Percentiles rank a stretch among this genome's conserved stretches.
These are phyloP conservation scores for Pseudohyphozyma bogoriensis DNA, from an alignment of 768 basidiomycete species.

Conservation along the genomic window DNA sequence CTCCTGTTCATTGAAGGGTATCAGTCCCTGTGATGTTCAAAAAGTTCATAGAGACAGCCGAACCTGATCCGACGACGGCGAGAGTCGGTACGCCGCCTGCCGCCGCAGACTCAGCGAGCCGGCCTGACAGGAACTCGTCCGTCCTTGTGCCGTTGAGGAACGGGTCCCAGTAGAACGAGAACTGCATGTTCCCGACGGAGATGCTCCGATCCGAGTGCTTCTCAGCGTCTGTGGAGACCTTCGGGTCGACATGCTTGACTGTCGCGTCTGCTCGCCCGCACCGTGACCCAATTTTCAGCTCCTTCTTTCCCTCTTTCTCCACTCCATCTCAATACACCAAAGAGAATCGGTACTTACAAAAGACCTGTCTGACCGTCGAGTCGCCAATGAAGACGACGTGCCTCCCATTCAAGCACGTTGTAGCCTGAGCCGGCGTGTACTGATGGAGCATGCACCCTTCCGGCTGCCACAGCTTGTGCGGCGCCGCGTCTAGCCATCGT, in stretches of 20 bases:
- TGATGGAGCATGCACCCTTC: slow-evolving; percentile 72
- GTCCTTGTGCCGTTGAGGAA: slow-evolving; percentile 63
- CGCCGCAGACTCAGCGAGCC: slow-evolving; percentile 19
- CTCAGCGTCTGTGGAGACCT: slow-evolving; percentile 43
- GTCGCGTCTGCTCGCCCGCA: slow-evolving; percentile 33
- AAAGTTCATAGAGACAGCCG: too few species aligned
- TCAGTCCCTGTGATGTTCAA: too few species aligned
- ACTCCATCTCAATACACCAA: too few species aligned
- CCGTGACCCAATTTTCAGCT: background rate
- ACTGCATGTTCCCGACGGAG: slow-evolving; percentile 44
- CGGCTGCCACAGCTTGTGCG: slow-evolving; percentile 73
- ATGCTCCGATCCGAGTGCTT: slow-evolving; percentile 62
- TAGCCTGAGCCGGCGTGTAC: slow-evolving; percentile 51
- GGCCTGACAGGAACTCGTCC: slow-evolving; percentile 42
- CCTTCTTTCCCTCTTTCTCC: too few species aligned
- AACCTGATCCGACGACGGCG: slow-evolving; percentile 72
- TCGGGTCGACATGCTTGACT: slow-evolving; percentile 46
- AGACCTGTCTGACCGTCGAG: slow-evolving; percentile 67
- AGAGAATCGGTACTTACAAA: slow-evolving; percentile 43
- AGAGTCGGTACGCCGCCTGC: slow-evolving; percentile 48
- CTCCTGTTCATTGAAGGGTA: too few species aligned
- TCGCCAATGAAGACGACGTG: slow-evolving; percentile 72
- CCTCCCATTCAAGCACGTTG: slow-evolving; percentile 50
- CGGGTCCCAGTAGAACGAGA: slow-evolving; percentile 74
- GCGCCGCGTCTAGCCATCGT: slow-evolving; percentile 63